Evolutionary conservation across 208 protist genomes (phyloP), one percentile per base, ranked within the genome.

Genomic region (Crithidia sp.): DNA sequence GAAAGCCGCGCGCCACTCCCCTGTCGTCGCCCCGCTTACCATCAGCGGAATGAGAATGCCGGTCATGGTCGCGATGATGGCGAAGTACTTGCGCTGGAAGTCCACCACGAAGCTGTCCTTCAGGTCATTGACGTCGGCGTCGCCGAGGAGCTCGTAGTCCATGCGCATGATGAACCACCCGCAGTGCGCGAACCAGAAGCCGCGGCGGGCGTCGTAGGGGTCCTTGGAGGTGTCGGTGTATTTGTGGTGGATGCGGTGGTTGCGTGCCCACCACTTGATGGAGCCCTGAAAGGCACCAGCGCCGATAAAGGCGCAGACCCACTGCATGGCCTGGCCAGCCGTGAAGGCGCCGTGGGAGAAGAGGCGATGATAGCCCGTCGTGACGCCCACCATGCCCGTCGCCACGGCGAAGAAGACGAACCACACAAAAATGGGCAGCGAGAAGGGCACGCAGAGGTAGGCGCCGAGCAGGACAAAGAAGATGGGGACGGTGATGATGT

Each of bases 101-200:
- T 86, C 78, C 28, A 96, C 74, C 14, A 95, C 79, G n/a, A 85
- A 70, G 74, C 92, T 88, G 67, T 81, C 71, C 67, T 86, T 82
- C 54, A 94, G 83, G 85, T 97, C 92, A 19, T 74, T 69, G 50
- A 94, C 84, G 71, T 96, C 85, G 37, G 92, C 91, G 57, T 88
- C 85, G 40, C 87, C 86, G 44, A 85, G 83, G n/a, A 95, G 79
- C 9, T 77, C 79, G 82, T 87, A 89, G 77, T 95, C 88, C 83
- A 94, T 91, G 85, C 95, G 93, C 77, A 95, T 89, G 59, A 95
- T 79, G 79, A 97, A 89, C 92, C 94, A 97, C 8, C 92, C 94
- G 50, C 93, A 85, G 84, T 97, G 94, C 62, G 88, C 85, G 58
- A 89, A 97, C 64, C 87, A 83, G 69, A 97, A 96, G 37, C 88